Conservation (phyloP, 495 filamentous ascomycete species). For the Penicillium silybi region DNA sequence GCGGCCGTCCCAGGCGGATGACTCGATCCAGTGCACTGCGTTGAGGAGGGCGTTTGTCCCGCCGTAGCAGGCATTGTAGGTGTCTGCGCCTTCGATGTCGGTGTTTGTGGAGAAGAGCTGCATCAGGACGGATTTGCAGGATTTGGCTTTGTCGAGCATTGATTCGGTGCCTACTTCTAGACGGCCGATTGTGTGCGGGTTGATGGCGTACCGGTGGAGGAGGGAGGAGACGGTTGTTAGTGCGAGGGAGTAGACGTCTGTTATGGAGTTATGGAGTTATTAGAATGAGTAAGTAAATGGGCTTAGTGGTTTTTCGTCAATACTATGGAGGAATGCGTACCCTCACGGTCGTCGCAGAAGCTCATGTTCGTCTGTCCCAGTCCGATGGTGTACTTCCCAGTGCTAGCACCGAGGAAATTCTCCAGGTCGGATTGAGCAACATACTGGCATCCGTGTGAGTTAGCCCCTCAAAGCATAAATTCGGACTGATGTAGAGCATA, state of each 20-base stretch:
- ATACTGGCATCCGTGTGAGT: conserved; percentile 55
- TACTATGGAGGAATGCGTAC: conserved; percentile 41
- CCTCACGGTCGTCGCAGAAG: conserved; percentile 98
- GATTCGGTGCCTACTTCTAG: conserved; percentile 98
- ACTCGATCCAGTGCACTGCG: conserved; percentile 94
- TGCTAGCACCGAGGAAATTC: conserved; percentile 90
- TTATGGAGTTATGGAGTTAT: too few relatives aligned
- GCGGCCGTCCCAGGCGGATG: conserved; percentile 92
- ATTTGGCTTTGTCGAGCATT: conserved; percentile 98
- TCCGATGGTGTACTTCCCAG: conserved; percentile 97
- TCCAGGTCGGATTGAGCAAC: conserved; percentile 93
- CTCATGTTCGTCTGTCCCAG: conserved; percentile 99
- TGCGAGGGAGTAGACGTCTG: conserved; percentile 95
- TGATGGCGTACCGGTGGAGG: conserved; percentile 86
- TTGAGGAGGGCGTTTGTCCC: conserved; percentile 97
- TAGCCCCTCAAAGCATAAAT: conserved; percentile 9
- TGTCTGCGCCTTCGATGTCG: conserved; percentile 94
- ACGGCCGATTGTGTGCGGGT: conserved; percentile 80
- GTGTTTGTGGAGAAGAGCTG: conserved; percentile 84
- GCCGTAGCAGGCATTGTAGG: conserved; percentile 97
- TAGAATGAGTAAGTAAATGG: too few relatives aligned
- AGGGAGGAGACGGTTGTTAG: conserved; percentile 85
- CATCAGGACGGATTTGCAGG: conserved; percentile 97
- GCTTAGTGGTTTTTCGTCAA: not conserved
- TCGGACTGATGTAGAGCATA: conserved; percentile 39